Base-by-base conservation (phyloP, 495 filamentous ascomycete species). In the Xanthoparmelia taractica region DNA sequence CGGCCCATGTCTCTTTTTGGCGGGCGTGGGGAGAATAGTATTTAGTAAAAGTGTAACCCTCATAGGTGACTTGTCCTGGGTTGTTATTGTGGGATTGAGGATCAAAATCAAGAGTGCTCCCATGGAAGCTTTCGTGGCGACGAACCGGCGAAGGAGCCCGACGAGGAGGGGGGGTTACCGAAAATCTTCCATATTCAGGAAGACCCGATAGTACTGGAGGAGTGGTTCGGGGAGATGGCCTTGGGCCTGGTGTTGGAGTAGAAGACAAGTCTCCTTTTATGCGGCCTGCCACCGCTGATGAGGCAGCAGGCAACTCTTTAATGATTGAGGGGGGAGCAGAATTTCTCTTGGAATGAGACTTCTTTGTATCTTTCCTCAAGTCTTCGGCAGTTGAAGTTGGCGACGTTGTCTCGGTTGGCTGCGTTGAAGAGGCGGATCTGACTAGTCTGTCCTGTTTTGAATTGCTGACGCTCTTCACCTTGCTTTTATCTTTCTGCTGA, bases 31-130 rank as follows among this genome's bases (percentile, higher is more conserved):
- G 11, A 23, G 31, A 31, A 12, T 27, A 7, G 12, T 34, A 41
- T 48, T 36, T 60, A 23, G 58, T 60, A 33, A 60, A 47, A 15
- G 29, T 60, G 23, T 60, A 60, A 12, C 36, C 41, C 29, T 60
- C 58, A 17, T 60, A 60, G 58, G 41, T 60, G 17, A 60, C 25
- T 12, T 31, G 40, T 23, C 41, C 15, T 47, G 41, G 15, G 4
- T 1, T 60, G 11, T 20, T 11, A 10, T 36, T 34, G 18, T 47
- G 29, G 31, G 27, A 11, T 13, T 20, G 40, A 48, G 36, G 40
- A 33, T 36, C 41, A 6, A 29, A 3, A 10, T 45, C 23, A 33
- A 10, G 10, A n/a, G 18, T 47, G 13, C 29, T n/a, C 31, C 12
- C 18, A 23, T 20, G 58, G 12, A n/a, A 20, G 25, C 31, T 60